These are phyloP conservation scores for Xylaria sp. DNA, from an alignment of 2,329 filamentous ascomycete species.

Conservation along the genomic window DNA sequence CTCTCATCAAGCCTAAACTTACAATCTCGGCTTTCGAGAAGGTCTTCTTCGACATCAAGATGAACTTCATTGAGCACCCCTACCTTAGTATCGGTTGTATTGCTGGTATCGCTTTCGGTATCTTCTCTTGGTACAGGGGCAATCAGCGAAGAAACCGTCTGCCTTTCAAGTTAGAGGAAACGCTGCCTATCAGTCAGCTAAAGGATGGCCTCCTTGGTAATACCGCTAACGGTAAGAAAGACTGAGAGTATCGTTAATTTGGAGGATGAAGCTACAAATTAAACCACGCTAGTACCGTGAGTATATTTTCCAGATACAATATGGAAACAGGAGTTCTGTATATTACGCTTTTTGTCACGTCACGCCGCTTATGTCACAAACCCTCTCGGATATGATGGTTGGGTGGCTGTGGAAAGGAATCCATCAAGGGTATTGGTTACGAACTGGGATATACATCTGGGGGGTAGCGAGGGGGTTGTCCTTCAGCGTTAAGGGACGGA, in stretches of 20 bases:
- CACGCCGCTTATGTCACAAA: constrained; percentile 30
- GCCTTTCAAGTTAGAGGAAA: constrained; percentile 68
- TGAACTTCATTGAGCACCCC: constrained; percentile 64
- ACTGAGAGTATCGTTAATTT: constrained; percentile 42
- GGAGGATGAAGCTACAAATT: constrained; percentile 12
- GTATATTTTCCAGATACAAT: constrained; percentile 29
- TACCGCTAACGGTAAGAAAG: constrained; percentile 56
- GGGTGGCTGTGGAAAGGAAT: constrained; percentile 15
- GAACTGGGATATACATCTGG: constrained; percentile 17
- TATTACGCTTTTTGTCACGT: constrained; percentile 38
- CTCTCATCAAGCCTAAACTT: constrained; percentile 76
- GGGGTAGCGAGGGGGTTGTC: neutral
- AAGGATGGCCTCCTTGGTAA: constrained; percentile 71
- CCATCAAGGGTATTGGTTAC: constrained; percentile 26
- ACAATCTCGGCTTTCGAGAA: constrained; percentile 76
- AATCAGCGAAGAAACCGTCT: constrained; percentile 60
- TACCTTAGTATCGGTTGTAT: constrained; percentile 63
- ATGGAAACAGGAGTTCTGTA: constrained; percentile 38
- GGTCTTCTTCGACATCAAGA: constrained; percentile 70
- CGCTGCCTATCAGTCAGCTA: constrained; percentile 54
- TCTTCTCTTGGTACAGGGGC: constrained; percentile 59
- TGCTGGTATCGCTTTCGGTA: constrained; percentile 60
- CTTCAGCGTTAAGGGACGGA: neutral
- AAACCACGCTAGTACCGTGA: constrained; percentile 24
- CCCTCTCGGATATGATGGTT: constrained; percentile 20